phyloP scores from a whole-genome alignment of 768 basidiomycete genomes.

The Russula foetens region DNA sequence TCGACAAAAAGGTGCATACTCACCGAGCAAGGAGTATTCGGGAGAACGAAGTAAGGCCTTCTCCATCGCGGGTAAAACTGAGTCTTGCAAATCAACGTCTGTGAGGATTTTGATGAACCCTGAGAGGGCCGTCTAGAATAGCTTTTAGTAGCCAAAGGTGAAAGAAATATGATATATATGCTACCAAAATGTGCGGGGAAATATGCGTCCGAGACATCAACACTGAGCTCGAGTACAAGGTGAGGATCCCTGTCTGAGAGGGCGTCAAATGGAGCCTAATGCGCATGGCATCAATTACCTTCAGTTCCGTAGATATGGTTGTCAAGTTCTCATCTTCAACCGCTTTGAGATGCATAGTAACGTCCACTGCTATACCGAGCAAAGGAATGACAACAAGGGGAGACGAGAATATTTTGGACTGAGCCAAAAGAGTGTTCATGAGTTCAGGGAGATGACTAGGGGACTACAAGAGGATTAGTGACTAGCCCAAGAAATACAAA shows the following conservation, averaged over 20 bases:
- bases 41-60: constrained; percentile 78
- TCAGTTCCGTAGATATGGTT: constrained; percentile 38
- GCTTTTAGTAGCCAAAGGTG: neutral
- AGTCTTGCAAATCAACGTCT: constrained; percentile 40
- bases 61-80: constrained; percentile 66
- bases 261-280: neutral
- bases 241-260: constrained; percentile 46
- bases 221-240: constrained; percentile 50
- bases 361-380: constrained; percentile 62
- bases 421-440: constrained; percentile 45
- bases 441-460: constrained; percentile 40
- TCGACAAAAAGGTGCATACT: constrained; percentile 20
- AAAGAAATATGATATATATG: constrained; percentile 18
- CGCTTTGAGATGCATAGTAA: constrained; percentile 58
- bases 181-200: constrained; percentile 50
- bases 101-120: constrained; percentile 55
- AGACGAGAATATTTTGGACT: constrained; percentile 41
- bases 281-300: constrained; percentile 29
- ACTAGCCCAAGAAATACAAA: neutral
- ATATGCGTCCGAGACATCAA: constrained; percentile 61
- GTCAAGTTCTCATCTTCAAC: constrained; percentile 36
- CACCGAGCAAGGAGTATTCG: constrained; percentile 63
- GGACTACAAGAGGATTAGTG: constrained; percentile 20
- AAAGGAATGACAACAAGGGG: constrained; percentile 40
- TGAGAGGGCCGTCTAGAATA: constrained; percentile 38